Percentiles rank a stretch among this genome's conserved stretches.
Evolutionary conservation across 1,284 basidiomycete genomes (phyloP).

Genomic region (Ganoderma multipileum): DNA sequence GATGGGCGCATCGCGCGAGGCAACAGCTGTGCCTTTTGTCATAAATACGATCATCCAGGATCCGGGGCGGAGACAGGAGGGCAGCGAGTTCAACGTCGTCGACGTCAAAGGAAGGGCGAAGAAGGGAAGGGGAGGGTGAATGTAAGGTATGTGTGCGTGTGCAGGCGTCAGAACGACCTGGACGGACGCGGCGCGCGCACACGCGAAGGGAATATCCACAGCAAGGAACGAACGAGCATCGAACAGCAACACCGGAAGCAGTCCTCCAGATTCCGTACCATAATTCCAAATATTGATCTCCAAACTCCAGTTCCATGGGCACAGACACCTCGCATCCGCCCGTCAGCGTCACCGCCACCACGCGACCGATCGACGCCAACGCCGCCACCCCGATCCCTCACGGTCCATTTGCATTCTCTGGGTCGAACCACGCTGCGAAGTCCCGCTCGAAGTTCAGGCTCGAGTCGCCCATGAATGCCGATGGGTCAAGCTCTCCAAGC

Average conservation of each 20-base stretch:
- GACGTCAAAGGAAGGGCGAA: background rate
- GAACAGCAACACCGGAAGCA: background rate
- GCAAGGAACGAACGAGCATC: background rate
- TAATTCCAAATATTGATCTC: background rate
- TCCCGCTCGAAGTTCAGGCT: constrained; percentile 70
- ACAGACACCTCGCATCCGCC: background rate
- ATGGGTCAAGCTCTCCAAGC: constrained; percentile 17
- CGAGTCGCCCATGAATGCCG: constrained; percentile 33
- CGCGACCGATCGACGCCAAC: background rate
- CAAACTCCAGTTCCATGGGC: constrained; percentile 1
- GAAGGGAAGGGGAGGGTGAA: background rate
- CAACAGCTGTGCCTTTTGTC: constrained; percentile 29
- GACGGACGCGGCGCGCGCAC: too few species aligned
- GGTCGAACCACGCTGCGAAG: constrained; percentile 74
- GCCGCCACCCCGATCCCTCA: background rate
- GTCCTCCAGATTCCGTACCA: constrained; percentile 13
- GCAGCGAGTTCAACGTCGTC: background rate
- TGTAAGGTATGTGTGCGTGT: background rate
- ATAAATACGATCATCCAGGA: constrained; percentile 35
- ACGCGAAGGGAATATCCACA: background rate
- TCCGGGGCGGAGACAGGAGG: background rate
- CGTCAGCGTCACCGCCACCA: background rate
- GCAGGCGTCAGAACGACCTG: background rate
- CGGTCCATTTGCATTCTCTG: constrained; percentile 25
- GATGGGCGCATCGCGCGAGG: constrained; percentile 13